Conservation (phyloP, 805 yeast genomes). For the Lipomyces starkeyi region DNA sequence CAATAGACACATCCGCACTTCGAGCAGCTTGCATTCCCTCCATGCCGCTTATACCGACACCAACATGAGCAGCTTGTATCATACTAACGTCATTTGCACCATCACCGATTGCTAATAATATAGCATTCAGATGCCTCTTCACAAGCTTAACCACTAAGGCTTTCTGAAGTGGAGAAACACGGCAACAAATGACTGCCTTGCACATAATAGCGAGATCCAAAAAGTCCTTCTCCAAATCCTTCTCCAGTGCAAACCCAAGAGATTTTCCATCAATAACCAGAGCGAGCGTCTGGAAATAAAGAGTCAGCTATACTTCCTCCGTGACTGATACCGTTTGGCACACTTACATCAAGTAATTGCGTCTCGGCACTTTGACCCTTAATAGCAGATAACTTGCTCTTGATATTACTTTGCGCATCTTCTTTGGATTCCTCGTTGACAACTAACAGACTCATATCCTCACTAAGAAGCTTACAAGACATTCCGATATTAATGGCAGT, state of each 20-base stretch:
- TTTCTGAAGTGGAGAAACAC: conserved; percentile 97
- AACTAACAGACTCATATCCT: conserved; percentile 91
- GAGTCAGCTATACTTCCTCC: not conserved
- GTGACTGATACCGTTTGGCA: not conserved
- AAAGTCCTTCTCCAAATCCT: conserved; percentile 76
- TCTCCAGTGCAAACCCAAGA: conserved; percentile 80
- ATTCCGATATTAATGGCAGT: conserved; percentile 98
- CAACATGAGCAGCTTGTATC: conserved; percentile 99
- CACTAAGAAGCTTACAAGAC: conserved; percentile 93
- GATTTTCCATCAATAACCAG: conserved; percentile 94
- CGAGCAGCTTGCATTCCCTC: conserved; percentile 99
- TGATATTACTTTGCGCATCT: conserved; percentile 74
- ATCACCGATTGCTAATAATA: conserved; percentile 93
- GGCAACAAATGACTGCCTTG: conserved; percentile 95
- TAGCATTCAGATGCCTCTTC: conserved; percentile 72
- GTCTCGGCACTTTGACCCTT: conserved; percentile 48
- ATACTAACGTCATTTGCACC: conserved; percentile 99
- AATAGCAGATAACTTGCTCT: conserved; percentile 77
- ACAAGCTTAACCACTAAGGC: conserved; percentile 96
- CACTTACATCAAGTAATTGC: conserved; percentile 58
- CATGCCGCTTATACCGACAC: conserved; percentile 98
- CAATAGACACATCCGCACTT: conserved; percentile 96
- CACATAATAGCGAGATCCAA: conserved; percentile 83
- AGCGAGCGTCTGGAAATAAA: conserved; percentile 74
- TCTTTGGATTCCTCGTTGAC: conserved; percentile 84